These are phyloP conservation scores for Lachancea mirantina DNA, from an alignment of 805 yeast species.

Conservation along the genomic window DNA sequence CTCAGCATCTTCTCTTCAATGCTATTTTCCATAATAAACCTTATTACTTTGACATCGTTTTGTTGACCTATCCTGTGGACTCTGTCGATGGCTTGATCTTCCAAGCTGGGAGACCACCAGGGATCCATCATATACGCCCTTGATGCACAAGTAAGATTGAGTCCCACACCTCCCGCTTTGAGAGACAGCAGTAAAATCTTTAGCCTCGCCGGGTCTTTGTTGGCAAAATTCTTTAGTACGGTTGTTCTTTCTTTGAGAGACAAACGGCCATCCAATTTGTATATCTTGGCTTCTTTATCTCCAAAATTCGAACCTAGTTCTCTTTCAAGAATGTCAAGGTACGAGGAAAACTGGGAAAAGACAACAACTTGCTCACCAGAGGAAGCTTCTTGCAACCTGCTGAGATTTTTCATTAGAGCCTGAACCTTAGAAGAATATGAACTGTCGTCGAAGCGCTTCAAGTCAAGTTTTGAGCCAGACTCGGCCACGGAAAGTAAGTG, in stretches of 20 bases:
- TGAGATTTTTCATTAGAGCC: slow-evolving; percentile 57
- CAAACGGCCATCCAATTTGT: slow-evolving; percentile 79
- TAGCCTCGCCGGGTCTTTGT: slow-evolving; percentile 25
- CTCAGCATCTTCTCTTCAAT: slow-evolving; percentile 84
- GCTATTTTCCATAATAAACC: slow-evolving; percentile 76
- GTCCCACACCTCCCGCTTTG: slow-evolving; percentile 93
- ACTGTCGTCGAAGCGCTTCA: slow-evolving; percentile 24
- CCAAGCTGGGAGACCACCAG: slow-evolving; percentile 94
- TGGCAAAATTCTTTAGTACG: slow-evolving; percentile 50
- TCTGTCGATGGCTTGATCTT: slow-evolving; percentile 96
- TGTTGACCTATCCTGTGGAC: slow-evolving; percentile 95
- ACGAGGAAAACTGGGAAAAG: slow-evolving; percentile 85
- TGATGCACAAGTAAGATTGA: slow-evolving; percentile 79
- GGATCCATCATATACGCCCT: slow-evolving; percentile 90
- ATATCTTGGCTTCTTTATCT: slow-evolving; percentile 30
- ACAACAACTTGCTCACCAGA: slow-evolving; percentile 74
- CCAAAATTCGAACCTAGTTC: slow-evolving; percentile 49
- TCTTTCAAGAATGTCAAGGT: slow-evolving; percentile 62
- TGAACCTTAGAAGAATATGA: slow-evolving; percentile 63
- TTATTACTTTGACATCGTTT: slow-evolving; percentile 58
- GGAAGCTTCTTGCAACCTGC: slow-evolving; percentile 44
- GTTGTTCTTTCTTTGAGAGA: slow-evolving; percentile 55
- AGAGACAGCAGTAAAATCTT: slow-evolving; percentile 62
- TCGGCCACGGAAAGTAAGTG: slow-evolving; percentile 31
- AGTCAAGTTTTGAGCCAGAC: slow-evolving; percentile 14